Evolutionary conservation across 305 asterid genomes (phyloP).

Genomic region (Striga hermonthica): DNA sequence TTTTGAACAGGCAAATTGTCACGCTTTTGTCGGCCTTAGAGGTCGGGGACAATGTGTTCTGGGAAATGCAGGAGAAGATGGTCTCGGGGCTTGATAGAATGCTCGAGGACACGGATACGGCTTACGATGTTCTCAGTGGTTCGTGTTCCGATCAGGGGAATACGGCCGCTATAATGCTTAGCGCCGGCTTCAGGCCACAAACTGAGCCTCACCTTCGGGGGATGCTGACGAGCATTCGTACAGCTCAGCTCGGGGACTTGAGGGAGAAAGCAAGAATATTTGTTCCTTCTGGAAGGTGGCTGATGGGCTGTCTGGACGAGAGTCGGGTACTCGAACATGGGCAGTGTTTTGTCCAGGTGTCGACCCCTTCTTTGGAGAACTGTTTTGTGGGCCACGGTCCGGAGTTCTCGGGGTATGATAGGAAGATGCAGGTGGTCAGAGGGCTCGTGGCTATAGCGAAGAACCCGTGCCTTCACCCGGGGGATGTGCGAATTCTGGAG

Average conservation of each 20-base stretch:
- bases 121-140: constrained; percentile 67
- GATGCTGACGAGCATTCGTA: constrained; percentile 76
- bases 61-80: constrained; percentile 82
- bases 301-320: constrained; percentile 96
- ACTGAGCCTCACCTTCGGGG: constrained; percentile 82
- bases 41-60: constrained; percentile 53
- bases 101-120: constrained; percentile 61
- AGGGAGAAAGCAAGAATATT: constrained; percentile 78
- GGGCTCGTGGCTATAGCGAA: constrained; percentile 75
- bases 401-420: constrained; percentile 47
- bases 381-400: constrained; percentile 74
- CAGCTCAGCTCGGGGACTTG: constrained; percentile 85
- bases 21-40: constrained; percentile 81
- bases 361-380: constrained; percentile 59
- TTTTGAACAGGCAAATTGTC: constrained; percentile 79
- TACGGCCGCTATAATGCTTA: constrained; percentile 78
- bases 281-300: constrained; percentile 82
- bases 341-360: constrained; percentile 82
- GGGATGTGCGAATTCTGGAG: constrained; percentile 85
- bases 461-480: constrained; percentile 94
- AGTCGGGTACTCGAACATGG: constrained; percentile 69
- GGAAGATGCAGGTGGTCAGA: constrained; percentile 49
- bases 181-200: constrained; percentile 78
- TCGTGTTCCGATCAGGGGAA: constrained; percentile 78
- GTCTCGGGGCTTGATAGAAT: constrained; percentile 56